Conservation (phyloP, 2,329 filamentous ascomycete genomes). For the Paecilomyces niveus region DNA sequence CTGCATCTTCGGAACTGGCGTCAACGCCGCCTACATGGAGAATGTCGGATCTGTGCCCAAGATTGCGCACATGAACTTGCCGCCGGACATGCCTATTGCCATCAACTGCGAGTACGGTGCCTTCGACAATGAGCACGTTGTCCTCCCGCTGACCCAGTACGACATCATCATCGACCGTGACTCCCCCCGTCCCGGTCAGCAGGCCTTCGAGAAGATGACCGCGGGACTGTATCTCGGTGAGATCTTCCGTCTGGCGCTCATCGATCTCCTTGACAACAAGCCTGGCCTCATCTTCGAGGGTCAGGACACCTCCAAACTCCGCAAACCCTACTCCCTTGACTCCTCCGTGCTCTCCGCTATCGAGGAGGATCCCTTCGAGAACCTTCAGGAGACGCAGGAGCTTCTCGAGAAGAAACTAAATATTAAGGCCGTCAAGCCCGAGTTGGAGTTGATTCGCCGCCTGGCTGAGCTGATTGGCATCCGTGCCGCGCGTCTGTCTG, state of each 20-base stretch:
- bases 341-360: conserved; percentile 88
- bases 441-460: conserved; percentile 82
- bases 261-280: conserved; percentile 77
- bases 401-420: conserved; percentile 70
- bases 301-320: conserved; percentile 73
- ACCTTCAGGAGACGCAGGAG: conserved; percentile 80
- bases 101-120: conserved; percentile 98
- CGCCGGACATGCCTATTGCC: conserved; percentile 75
- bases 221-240: conserved; percentile 91
- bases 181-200: conserved; percentile 86
- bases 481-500: conserved; percentile 82
- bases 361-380: conserved; percentile 94
- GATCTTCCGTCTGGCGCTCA: conserved; percentile 79
- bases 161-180: conserved; percentile 84
- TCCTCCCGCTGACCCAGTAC: conserved; percentile 78
- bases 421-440: conserved; percentile 63
- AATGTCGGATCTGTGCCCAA: conserved; percentile 85
- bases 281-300: conserved; percentile 70
- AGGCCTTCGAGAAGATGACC: conserved; percentile 97
- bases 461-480: conserved; percentile 92
- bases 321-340: conserved; percentile 83
- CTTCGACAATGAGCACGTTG: conserved; percentile 87
- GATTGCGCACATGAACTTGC: conserved; percentile 82
- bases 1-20: conserved; percentile 96
- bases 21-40: conserved; percentile 98